Conservation (phyloP, 257 asterid species). For the Solanum etuberosum region DNA sequence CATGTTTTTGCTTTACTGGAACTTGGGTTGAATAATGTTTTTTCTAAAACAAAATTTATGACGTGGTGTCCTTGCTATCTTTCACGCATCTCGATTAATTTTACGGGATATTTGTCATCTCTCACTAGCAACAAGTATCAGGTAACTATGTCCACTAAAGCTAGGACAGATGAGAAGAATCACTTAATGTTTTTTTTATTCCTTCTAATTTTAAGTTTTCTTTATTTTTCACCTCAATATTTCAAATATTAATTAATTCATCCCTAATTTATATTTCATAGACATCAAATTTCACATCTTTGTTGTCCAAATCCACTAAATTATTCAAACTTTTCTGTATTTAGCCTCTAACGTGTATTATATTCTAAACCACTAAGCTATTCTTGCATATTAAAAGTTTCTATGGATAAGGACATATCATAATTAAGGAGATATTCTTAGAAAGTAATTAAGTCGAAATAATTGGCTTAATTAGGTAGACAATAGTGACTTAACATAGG, state of each 20-base stretch:
- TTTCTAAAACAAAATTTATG: background rate
- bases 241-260: background rate
- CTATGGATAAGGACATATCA: background rate
- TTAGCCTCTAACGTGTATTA: background rate
- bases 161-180: no score
- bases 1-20: background rate
- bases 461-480: constrained; percentile 11
- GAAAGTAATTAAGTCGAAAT: background rate
- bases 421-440: background rate
- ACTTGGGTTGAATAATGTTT: background rate
- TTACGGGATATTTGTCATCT: background rate
- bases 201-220: background rate
- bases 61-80: background rate
- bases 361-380: background rate
- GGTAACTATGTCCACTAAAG: background rate
- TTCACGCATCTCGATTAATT: no score
- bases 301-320: background rate
- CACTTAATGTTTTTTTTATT: background rate
- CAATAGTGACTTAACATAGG: background rate
- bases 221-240: background rate
- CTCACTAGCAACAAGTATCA: background rate
- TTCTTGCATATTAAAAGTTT: background rate
- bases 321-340: background rate
- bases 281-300: background rate
- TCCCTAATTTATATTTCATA: background rate